These are phyloP conservation scores for Hortiboletus flavorubellus DNA, from an alignment of 768 basidiomycete genomes.

Conservation along the genomic window DNA sequence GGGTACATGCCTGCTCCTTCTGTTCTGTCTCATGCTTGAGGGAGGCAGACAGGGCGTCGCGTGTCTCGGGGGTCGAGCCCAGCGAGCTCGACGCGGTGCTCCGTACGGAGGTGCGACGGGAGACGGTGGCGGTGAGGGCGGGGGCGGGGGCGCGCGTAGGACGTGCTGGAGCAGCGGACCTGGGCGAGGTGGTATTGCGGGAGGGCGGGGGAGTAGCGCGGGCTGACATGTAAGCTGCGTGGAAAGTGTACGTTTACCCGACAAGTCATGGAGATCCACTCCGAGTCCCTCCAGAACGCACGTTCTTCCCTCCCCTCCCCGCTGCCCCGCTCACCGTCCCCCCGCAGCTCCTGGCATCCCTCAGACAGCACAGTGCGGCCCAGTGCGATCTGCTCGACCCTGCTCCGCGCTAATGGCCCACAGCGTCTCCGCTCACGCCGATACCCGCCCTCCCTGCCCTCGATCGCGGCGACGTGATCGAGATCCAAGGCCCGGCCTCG, in stretches of 20 bases:
- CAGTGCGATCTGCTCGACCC: neutral
- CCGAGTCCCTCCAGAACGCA: constrained; percentile 36
- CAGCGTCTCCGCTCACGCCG: constrained; percentile 27
- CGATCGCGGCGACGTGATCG: constrained; percentile 60
- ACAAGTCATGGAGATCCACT: constrained; percentile 5
- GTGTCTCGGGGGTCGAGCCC: constrained; percentile 42
- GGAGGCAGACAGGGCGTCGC: constrained; percentile 55
- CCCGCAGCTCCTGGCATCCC: constrained; percentile 42
- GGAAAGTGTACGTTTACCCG: constrained; percentile 22
- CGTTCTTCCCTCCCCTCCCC: constrained; percentile 9
- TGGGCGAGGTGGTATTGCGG: constrained; percentile 40
- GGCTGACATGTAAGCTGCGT: constrained; percentile 33
- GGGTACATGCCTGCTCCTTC: constrained; percentile 65
- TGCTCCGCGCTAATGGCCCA: constrained; percentile 17
- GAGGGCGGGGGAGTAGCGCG: constrained; percentile 43
- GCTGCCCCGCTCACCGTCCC: constrained; percentile 5
- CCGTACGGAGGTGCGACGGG: constrained; percentile 53
- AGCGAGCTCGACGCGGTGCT: constrained; percentile 36
- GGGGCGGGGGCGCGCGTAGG: constrained; percentile 55
- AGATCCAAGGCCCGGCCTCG: constrained; percentile 70
- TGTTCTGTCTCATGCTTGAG: constrained; percentile 76
- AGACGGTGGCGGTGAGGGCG: constrained; percentile 25
- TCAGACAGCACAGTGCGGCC: constrained; percentile 38
- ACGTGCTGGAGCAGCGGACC: constrained; percentile 55
- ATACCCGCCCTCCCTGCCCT: constrained; percentile 30